phyloP scores from a whole-genome alignment of 192 early-diverging fungal species.

The Rhizophagus clarus region DNA sequence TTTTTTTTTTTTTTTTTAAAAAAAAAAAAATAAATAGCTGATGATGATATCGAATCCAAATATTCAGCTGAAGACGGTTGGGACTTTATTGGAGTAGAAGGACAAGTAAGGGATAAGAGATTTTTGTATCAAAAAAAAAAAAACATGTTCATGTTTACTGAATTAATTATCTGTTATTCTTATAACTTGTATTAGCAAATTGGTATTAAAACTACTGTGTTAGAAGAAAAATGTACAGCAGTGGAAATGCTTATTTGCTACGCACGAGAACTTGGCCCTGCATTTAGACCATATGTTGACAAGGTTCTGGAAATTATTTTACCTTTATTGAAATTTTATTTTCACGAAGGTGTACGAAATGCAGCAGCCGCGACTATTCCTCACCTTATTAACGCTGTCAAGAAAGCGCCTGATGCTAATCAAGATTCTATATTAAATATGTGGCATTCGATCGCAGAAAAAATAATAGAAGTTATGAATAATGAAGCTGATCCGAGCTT shows the following conservation, averaged over 20 bases:
- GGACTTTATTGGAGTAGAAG: conserved; percentile 92
- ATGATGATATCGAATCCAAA: conserved; percentile 79
- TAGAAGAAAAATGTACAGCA: conserved; percentile 98
- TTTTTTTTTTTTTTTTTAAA: too few species aligned
- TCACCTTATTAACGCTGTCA: conserved; percentile 67
- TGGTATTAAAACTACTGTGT: conserved; percentile 90
- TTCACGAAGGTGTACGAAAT: conserved; percentile 94
- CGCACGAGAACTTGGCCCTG: conserved; percentile 86
- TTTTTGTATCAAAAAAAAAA: not conserved
- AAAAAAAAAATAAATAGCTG: conserved; percentile 36
- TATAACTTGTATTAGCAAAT: conserved; percentile 58
- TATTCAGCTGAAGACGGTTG: conserved; percentile 97
- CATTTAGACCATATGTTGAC: conserved; percentile 85
- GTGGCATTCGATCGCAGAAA: conserved; percentile 76
- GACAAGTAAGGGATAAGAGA: conserved; percentile 47
- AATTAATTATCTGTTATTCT: not conserved
- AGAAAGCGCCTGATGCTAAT: conserved; percentile 49
- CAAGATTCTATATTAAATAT: conserved; percentile 58
- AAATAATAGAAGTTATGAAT: conserved; percentile 77
- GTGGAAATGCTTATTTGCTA: conserved; percentile 98
- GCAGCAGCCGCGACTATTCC: conserved; percentile 87
- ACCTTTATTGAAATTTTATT: conserved; percentile 93
- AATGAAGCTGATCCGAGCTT: conserved; percentile 83
- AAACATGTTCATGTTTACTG: too few species aligned
- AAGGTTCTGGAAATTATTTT: conserved; percentile 83